phyloP scores from a whole-genome alignment of 768 basidiomycete species.

The Cystobasidium tubakii region DNA sequence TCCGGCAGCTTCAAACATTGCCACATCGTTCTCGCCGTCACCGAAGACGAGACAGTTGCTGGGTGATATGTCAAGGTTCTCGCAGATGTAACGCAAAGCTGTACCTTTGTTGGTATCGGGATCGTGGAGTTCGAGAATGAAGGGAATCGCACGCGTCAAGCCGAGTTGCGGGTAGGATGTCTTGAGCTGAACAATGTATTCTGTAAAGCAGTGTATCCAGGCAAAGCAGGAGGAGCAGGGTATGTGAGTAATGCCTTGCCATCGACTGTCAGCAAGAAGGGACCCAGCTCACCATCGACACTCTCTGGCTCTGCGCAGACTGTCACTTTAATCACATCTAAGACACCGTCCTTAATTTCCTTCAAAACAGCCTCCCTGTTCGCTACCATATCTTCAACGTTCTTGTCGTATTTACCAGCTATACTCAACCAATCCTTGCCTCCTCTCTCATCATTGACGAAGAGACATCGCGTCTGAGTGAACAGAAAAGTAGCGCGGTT shows the following conservation, averaged over 20 bases:
- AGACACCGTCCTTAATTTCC: not conserved
- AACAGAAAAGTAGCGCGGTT: conserved; percentile 32
- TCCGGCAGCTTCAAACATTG: conserved; percentile 25
- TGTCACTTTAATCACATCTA: conserved; percentile 25
- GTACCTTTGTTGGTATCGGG: conserved; percentile 30
- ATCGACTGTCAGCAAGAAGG: too few species aligned
- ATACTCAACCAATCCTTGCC: conserved; percentile 26
- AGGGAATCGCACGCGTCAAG: conserved; percentile 31
- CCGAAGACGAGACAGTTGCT: conserved; percentile 23
- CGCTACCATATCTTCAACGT: conserved; percentile 14
- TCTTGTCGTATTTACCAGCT: conserved; percentile 27
- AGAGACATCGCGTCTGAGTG: conserved; percentile 3
- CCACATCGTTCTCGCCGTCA: conserved; percentile 34
- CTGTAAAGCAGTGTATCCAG: not conserved
- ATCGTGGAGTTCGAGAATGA: conserved; percentile 35
- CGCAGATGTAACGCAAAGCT: conserved; percentile 9
- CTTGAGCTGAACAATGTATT: conserved; percentile 13
- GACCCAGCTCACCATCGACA: conserved; percentile 21
- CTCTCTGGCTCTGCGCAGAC: conserved; percentile 27
- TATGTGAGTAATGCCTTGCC: too few species aligned
- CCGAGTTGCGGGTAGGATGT: conserved; percentile 19
- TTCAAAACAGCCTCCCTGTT: conserved; percentile 3
- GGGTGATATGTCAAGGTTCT: not conserved
- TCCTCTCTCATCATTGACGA: conserved; percentile 24
- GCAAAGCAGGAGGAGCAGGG: not conserved